Evolutionary conservation across 306 rosid genomes (phyloP).

Genomic region (Dryas alaskensis): DNA sequence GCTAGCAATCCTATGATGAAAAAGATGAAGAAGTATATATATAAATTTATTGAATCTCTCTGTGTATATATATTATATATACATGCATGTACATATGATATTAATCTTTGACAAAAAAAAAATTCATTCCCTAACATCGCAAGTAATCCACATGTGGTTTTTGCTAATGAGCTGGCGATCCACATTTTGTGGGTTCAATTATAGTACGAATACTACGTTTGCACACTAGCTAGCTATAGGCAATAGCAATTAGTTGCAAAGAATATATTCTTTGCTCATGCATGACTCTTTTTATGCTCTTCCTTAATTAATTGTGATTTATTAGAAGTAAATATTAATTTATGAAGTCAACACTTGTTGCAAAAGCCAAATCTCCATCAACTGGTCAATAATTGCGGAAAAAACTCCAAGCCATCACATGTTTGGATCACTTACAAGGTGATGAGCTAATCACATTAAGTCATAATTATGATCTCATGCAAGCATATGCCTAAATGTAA

Average conservation of each 20-base stretch:
- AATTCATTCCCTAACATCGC: neutral
- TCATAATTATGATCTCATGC: conserved; percentile 4
- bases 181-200: conserved; percentile 20
- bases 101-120: neutral
- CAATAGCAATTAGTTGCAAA: neutral
- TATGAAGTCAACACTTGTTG: neutral
- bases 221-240: neutral
- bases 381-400: neutral
- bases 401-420: neutral
- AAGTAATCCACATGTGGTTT: conserved; percentile 19
- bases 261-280: neutral
- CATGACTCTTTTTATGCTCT: neutral
- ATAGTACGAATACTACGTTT: neutral
- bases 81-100: too few species aligned
- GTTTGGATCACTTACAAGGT: neutral
- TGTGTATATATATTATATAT: too few species aligned
- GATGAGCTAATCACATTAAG: neutral
- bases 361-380: neutral
- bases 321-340: neutral
- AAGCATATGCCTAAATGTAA: neutral
- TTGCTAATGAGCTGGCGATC: conserved; percentile 14
- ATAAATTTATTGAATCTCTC: neutral
- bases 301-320: neutral
- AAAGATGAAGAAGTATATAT: neutral
- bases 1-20: neutral